Base-by-base conservation (phyloP, 1,139 yeast species). In the Komagataea norvegica region DNA sequence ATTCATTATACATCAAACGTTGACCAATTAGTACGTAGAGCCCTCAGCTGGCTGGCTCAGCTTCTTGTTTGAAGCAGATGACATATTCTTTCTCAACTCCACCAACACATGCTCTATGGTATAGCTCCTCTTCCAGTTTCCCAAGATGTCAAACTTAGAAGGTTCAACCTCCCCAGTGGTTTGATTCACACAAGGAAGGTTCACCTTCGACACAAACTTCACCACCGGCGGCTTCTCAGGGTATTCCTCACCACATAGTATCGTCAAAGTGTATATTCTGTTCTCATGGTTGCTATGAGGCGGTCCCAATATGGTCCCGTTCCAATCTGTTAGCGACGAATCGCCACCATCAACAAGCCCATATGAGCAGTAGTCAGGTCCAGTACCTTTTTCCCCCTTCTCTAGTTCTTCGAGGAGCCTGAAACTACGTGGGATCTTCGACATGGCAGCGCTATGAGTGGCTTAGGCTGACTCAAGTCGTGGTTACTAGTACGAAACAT, bases 361-460 rank as follows among this genome's bases (percentile, higher is more conserved):
- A 54, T 89, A 87, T 16, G 97, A 89, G 60, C 95, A 89, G 18
- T 95, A 84, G 60, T 93, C 97, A 25, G 96, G 93, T 21, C 98
- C 97, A 38, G 86, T 70, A 13, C 98, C 98, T 61, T 93, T 93
- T 60, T 93, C 99, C 36, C 98, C 98, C 57, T 89, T 91, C 61
- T 93, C 99, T 49, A 93, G 72, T 64, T 91, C 98, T 66, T 91
- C 98, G 47, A 91, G 72, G 33, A 91, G 74, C 57, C 94, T 85
- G 64, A 91, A 91, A 60, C 88, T 88, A 63, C 97, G 78, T 48
- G 97, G 97, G 33, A 37, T 26, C 23, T 33, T 37, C 3, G 41
- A 37, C 41, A 37, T 37, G n/a, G n/a, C n/a, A n/a, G n/a, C n/a
- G n/a, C n/a, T n/a, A n/a, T n/a, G n/a, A n/a, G n/a, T n/a, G n/a